Conservation (phyloP, 2,329 filamentous ascomycete species). For the Penicillium expansum region DNA sequence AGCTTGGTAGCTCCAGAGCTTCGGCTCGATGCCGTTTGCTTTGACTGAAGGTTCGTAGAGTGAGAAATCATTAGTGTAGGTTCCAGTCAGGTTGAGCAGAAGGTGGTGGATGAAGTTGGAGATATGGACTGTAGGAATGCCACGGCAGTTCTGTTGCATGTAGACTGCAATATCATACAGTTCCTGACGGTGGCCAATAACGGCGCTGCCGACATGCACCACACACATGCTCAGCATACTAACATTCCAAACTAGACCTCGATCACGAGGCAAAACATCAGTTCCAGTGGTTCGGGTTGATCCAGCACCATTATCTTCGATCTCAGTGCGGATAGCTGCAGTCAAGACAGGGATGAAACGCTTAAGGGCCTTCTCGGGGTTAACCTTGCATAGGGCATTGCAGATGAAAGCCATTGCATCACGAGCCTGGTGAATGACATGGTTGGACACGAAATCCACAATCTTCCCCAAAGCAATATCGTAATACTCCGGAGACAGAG, state of each 20-base stretch:
- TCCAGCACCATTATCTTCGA: constrained; percentile 92
- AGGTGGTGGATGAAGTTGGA: constrained; percentile 98
- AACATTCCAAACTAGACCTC: constrained; percentile 92
- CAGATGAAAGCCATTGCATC: constrained; percentile 99
- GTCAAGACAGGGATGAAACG: constrained; percentile 87
- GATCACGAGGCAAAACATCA: constrained; percentile 87
- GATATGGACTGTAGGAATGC: constrained; percentile 89
- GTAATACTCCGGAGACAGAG: constrained; percentile 87
- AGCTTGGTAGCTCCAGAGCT: constrained; percentile 81
- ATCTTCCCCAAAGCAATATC: constrained; percentile 91
- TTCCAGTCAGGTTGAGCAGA: constrained; percentile 88
- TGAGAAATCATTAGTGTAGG: constrained; percentile 85
- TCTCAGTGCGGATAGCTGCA: constrained; percentile 89
- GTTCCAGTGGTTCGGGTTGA: constrained; percentile 91
- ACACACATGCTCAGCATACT: constrained; percentile 98
- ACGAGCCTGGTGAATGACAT: constrained; percentile 93
- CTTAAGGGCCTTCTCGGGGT: constrained; percentile 88
- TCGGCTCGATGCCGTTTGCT: constrained; percentile 66
- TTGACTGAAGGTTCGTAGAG: constrained; percentile 79
- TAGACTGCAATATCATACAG: constrained; percentile 88
- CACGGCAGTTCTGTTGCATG: constrained; percentile 95
- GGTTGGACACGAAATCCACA: constrained; percentile 82
- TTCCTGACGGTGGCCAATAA: constrained; percentile 83
- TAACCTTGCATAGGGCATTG: constrained; percentile 92
- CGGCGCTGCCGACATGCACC: constrained; percentile 88